Evolutionary conservation across 2,329 filamentous ascomycete genomes (phyloP).

Genomic region (Ceratocystis harringtonii): DNA sequence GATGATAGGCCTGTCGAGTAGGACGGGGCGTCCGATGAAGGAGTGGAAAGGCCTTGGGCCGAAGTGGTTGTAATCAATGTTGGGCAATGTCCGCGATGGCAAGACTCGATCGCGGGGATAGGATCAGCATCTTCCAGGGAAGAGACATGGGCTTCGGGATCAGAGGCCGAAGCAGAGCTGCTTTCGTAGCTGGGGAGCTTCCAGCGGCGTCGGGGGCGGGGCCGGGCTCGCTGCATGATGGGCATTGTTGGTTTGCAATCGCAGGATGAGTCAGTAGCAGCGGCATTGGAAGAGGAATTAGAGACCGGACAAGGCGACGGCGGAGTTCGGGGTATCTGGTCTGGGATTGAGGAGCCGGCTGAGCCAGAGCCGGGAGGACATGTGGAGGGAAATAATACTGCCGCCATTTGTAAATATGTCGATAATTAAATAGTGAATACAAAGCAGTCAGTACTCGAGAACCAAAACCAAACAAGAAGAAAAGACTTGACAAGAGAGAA

Average conservation of each 20-base stretch:
- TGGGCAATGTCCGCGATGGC: conserved; percentile 2
- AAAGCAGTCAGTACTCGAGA: neutral
- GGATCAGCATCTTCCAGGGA: neutral
- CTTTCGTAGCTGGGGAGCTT: conserved; percentile 1
- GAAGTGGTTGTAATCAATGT: neutral
- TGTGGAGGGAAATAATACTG: conserved; percentile 4
- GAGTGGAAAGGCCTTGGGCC: neutral
- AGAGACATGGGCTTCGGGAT: neutral
- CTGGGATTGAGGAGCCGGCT: neutral
- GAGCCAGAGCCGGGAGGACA: neutral
- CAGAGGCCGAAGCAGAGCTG: neutral
- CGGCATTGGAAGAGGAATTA: neutral
- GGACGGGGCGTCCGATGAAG: neutral
- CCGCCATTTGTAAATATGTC: conserved; percentile 8
- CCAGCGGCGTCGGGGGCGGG: conserved; percentile 5
- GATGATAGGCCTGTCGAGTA: conserved; percentile 8
- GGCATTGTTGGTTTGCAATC: neutral
- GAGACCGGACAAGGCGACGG: neutral
- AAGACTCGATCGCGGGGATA: neutral
- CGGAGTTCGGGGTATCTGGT: neutral
- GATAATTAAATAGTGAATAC: conserved; percentile 4
- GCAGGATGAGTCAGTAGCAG: neutral
- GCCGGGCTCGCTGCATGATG: conserved; percentile 13
- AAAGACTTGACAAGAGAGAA: neutral
- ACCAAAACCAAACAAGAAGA: neutral